A percentile compares a stretch with the other conserved stretches of the same genome.
phyloP scores from a whole-genome alignment of 2,329 filamentous ascomycete species.

The Camillea tinctor region DNA sequence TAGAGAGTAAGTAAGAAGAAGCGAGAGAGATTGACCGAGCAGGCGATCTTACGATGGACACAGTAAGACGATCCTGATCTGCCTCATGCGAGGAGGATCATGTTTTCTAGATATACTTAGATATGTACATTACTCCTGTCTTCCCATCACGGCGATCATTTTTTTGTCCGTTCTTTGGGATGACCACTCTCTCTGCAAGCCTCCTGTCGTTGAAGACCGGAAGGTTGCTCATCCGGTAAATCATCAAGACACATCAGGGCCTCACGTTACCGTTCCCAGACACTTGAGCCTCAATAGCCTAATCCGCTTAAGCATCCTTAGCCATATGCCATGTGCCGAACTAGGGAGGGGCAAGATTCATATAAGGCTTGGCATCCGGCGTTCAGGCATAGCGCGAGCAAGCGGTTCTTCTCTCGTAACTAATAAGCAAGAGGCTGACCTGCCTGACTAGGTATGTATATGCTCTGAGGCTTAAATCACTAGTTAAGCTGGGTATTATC shows the following conservation, averaged over 20 bases:
- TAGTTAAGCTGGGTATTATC: too few species aligned
- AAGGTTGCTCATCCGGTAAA: slow-evolving; percentile 3
- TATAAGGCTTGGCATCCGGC: too few species aligned
- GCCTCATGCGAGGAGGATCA: slow-evolving; percentile 10
- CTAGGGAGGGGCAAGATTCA: neutral
- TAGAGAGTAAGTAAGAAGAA: slow-evolving; percentile 8
- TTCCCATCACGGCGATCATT: slow-evolving; percentile 10
- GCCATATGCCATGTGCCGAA: neutral
- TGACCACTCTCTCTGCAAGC: neutral
- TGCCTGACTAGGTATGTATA: too few species aligned
- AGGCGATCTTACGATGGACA: slow-evolving; percentile 15
- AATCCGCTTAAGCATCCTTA: neutral
- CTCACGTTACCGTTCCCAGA: neutral
- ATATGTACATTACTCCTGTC: slow-evolving; percentile 17
- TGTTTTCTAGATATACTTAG: slow-evolving; percentile 8
- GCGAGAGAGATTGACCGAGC: slow-evolving; percentile 19
- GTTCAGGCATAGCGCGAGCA: too few species aligned
- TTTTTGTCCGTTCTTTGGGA: too few species aligned
- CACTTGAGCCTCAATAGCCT: neutral
- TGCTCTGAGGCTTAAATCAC: too few species aligned
- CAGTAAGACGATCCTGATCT: slow-evolving; percentile 20
- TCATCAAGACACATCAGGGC: neutral
- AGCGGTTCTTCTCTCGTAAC: neutral
- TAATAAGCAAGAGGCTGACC: too few species aligned
- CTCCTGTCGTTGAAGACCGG: neutral